Base-by-base conservation (phyloP, 768 basidiomycete genomes). In the Terana coerulea region DNA sequence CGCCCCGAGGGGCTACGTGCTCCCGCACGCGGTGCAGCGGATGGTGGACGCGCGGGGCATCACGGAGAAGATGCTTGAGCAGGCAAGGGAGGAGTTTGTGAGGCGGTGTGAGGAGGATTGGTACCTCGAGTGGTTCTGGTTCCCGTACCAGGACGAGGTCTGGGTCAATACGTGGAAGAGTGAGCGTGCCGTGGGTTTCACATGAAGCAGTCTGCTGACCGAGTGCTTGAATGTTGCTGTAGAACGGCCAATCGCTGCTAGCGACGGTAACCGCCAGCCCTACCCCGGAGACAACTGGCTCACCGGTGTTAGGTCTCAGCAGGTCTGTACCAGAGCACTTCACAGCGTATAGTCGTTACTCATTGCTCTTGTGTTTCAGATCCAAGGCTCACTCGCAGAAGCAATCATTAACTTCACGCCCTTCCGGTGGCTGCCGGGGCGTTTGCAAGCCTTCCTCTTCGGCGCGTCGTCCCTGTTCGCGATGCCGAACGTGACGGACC, bases 121-220 rank as follows among this genome's bases (percentile, higher is more conserved):
- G 45, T 64, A 64, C 50, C 45, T 60, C 29, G 65, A 66, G 51
- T 66, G 59, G 59, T 66, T 66, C 40, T 65, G 65, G 65, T 66
- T 66, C 56, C 61, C 65, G 33, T 64, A 61, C 40, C 59, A 63
- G 55, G 39, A 51, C 21, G 44, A 59, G 30, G 55, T 41, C 19
- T 66, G 65, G 65, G 57, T 64, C 12, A 65, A 66, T 41, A 59
- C 57, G 2, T 66, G 65, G 65, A 56, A 56, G 33, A 42, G 56
- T 53, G 35, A n/a, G 55, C 46, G 12, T n/a, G n/a, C n/a, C n/a
- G 9, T 26, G 41, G 15, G 29, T 46, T 33, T 4, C 36, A n/a
- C 1, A 12, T 47, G 14, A n/a, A 15, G 4, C 3, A 19, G 11
- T 4, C 12, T 25, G 26, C 12, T 28, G 5, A 46, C 5, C 21